Conservation (phyloP, 2,329 filamentous ascomycete genomes). For the Trichophyton rubrum region DNA sequence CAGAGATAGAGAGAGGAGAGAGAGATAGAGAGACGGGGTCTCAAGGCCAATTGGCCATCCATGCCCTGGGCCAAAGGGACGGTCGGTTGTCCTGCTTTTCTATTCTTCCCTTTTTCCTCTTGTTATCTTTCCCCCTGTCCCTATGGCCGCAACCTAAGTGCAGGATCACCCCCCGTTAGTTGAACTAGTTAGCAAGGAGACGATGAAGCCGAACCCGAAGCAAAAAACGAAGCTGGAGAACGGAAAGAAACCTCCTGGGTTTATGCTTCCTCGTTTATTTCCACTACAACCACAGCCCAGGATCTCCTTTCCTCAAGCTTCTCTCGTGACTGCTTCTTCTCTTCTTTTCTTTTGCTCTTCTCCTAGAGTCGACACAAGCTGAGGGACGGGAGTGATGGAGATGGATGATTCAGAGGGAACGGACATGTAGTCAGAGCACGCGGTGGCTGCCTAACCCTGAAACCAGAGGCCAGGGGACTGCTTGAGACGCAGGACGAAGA, state of each 20-base stretch:
- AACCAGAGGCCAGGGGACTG: too few relatives aligned
- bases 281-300: neutral
- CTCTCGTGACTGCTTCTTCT: neutral
- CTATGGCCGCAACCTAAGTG: neutral
- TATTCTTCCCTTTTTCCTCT: neutral
- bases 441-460: too few relatives aligned
- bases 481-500: too few relatives aligned
- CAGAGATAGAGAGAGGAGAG: neutral
- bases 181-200: neutral
- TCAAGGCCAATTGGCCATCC: neutral
- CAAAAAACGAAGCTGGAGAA: too few relatives aligned
- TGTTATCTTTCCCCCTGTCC: neutral
- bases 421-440: too few relatives aligned
- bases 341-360: too few relatives aligned
- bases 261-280: neutral
- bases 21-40: neutral
- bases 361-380: too few relatives aligned
- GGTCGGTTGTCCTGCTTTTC: neutral
- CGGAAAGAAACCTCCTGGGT: too few relatives aligned
- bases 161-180: neutral
- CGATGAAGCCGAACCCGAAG: neutral
- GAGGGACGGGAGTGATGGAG: too few relatives aligned
- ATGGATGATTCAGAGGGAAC: too few relatives aligned
- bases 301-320: neutral
- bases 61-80: neutral